Conservation (phyloP, 306 rosid species). For the Cercis canadensis region DNA sequence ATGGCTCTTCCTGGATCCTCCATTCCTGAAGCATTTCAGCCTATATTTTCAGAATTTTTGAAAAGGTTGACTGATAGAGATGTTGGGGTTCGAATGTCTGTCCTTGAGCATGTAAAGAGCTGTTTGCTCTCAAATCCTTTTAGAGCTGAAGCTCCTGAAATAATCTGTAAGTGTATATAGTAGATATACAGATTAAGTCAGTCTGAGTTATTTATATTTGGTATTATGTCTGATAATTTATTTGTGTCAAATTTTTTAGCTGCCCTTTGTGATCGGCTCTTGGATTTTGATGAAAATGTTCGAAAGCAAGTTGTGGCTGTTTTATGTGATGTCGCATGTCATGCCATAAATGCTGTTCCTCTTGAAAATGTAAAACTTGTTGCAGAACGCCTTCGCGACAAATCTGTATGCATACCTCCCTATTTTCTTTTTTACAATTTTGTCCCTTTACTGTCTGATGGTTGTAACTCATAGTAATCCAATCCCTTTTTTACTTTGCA, state of each 20-base stretch:
- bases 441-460: conserved; percentile 10
- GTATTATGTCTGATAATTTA: conserved; percentile 42
- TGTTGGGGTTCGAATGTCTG: conserved; percentile 90
- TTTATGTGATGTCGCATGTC: conserved; percentile 87
- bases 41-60: conserved; percentile 87
- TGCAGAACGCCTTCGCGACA: conserved; percentile 97
- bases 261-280: conserved; percentile 90
- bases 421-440: conserved; percentile 19
- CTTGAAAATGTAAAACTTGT: conserved; percentile 86
- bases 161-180: conserved; percentile 66
- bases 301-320: conserved; percentile 98
- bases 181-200: neutral
- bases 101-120: conserved; percentile 80
- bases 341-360: conserved; percentile 65
- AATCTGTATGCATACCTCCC: conserved; percentile 73
- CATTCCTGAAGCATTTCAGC: conserved; percentile 85
- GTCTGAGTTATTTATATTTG: conserved; percentile 18
- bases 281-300: conserved; percentile 94
- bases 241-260: conserved; percentile 60
- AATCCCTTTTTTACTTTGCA: conserved; percentile 41
- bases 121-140: conserved; percentile 80
- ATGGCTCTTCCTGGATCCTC: conserved; percentile 78
- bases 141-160: conserved; percentile 81
- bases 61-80: conserved; percentile 94
- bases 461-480: conserved; percentile 32